Percentiles rank a stretch among this genome's conserved stretches.
These are phyloP conservation scores for Amborella trichopoda DNA, from an alignment of 164 flowering plant genomes.

Conservation along the genomic window DNA sequence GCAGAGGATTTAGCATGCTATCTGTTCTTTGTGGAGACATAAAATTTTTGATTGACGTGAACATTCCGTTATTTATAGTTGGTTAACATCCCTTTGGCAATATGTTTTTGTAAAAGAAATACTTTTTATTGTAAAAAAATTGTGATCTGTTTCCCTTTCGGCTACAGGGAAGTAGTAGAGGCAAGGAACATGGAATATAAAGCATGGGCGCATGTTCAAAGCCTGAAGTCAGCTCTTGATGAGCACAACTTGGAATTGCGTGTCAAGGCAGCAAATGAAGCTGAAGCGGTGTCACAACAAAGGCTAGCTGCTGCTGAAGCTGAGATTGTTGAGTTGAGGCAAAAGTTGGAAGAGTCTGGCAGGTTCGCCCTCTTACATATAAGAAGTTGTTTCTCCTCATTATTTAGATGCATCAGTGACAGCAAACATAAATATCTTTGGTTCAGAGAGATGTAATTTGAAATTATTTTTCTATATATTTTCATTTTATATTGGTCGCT, in stretches of 20 bases:
- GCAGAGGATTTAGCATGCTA: too few species aligned
- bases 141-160: background rate
- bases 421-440: too few species aligned
- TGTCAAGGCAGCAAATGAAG: conserved; percentile 88
- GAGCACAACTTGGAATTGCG: conserved; percentile 74
- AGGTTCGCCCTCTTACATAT: too few species aligned
- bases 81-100: too few species aligned
- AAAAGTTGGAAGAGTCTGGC: conserved; percentile 58
- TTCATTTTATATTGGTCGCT: too few species aligned
- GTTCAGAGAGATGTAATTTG: too few species aligned
- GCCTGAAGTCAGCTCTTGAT: conserved; percentile 75
- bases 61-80: too few species aligned
- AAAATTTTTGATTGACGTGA: background rate
- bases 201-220: conserved; percentile 91
- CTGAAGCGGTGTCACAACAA: conserved; percentile 89
- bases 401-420: too few species aligned
- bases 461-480: too few species aligned
- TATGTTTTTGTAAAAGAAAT: too few species aligned
- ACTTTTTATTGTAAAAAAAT: background rate
- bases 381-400: too few species aligned
- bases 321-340: conserved; percentile 82
- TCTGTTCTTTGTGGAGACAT: background rate
- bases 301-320: conserved; percentile 92
- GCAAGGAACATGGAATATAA: conserved; percentile 73
- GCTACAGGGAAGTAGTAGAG: conserved; percentile 53